Percentiles rank a stretch among this genome's conserved stretches.
Evolutionary conservation across 768 basidiomycete species (phyloP).

Genomic region (Panellus pusillus): DNA sequence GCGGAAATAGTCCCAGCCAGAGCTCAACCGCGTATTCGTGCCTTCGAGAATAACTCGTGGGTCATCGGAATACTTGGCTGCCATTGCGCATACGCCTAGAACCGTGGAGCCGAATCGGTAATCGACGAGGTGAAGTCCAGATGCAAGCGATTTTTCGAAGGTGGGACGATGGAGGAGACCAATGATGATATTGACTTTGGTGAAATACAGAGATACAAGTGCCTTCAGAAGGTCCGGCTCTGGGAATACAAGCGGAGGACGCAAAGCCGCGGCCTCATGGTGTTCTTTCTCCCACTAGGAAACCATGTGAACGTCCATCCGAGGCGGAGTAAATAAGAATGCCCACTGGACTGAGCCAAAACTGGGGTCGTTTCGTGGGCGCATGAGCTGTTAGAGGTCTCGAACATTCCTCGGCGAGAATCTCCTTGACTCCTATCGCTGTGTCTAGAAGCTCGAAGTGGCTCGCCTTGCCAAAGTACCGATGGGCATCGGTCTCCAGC

Average conservation of each 20-base stretch:
- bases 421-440: slow-evolving; percentile 42
- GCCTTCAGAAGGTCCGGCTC: slow-evolving; percentile 36
- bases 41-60: slow-evolving; percentile 29
- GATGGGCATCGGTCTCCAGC: slow-evolving; percentile 13
- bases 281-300: slow-evolving; percentile 21
- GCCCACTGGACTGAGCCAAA: slow-evolving; percentile 25
- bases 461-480: slow-evolving; percentile 35
- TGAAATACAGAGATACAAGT: slow-evolving; percentile 56
- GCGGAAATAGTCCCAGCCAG: slow-evolving; percentile 46
- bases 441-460: slow-evolving; percentile 29
- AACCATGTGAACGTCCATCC: neutral
- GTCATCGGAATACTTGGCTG: slow-evolving; percentile 44
- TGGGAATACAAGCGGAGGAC: slow-evolving; percentile 34
- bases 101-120: slow-evolving; percentile 44
- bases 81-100: slow-evolving; percentile 54
- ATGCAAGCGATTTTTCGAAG: slow-evolving; percentile 43
- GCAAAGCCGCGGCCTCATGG: neutral
- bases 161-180: slow-evolving; percentile 54
- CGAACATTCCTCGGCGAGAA: slow-evolving; percentile 27
- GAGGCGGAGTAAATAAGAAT: neutral
- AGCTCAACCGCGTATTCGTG: slow-evolving; percentile 33
- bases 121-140: slow-evolving; percentile 40
- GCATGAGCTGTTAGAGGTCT: neutral
- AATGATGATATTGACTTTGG: slow-evolving; percentile 34
- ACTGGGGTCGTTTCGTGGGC: slow-evolving; percentile 16